These are phyloP conservation scores for Podospora australis DNA, from an alignment of 495 filamentous ascomycete species.

Conservation along the genomic window DNA sequence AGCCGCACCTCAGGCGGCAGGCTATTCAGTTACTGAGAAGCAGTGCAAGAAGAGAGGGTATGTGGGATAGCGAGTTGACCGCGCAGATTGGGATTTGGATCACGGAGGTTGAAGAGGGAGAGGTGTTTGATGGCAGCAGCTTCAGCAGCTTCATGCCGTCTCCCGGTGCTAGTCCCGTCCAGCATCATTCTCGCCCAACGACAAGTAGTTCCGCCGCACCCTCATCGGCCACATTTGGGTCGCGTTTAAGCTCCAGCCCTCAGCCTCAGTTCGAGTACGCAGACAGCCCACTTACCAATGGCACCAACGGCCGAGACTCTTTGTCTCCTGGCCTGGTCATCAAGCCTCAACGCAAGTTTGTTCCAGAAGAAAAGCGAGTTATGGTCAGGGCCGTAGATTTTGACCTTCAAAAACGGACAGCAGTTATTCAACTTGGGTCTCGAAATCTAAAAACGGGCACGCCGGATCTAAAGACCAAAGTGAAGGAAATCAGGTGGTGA, in stretches of 20 bases:
- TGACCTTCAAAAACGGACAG: constrained; percentile 42
- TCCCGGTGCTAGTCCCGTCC: constrained; percentile 23
- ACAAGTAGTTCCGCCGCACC: constrained; percentile 14
- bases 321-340: neutral
- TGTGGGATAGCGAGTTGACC: constrained; percentile 55
- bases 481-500: constrained; percentile 43
- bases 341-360: constrained; percentile 11
- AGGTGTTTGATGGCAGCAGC: neutral
- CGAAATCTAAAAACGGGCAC: constrained; percentile 42
- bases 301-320: neutral
- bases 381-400: constrained; percentile 51
- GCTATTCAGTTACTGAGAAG: constrained; percentile 50
- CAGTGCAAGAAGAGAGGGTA: constrained; percentile 52
- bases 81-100: constrained; percentile 50
- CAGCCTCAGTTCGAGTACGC: constrained; percentile 20
- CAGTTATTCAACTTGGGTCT: constrained; percentile 43
- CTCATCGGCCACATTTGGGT: constrained; percentile 6
- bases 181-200: constrained; percentile 24
- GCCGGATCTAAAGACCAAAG: constrained; percentile 36
- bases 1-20: constrained; percentile 45
- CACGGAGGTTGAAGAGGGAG: constrained; percentile 50
- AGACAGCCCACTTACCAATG: neutral
- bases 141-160: constrained; percentile 10
- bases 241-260: neutral
- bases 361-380: constrained; percentile 45